Evolutionary conservation across 441 rosid genomes (phyloP).

Genomic region (Jatropha multifida): DNA sequence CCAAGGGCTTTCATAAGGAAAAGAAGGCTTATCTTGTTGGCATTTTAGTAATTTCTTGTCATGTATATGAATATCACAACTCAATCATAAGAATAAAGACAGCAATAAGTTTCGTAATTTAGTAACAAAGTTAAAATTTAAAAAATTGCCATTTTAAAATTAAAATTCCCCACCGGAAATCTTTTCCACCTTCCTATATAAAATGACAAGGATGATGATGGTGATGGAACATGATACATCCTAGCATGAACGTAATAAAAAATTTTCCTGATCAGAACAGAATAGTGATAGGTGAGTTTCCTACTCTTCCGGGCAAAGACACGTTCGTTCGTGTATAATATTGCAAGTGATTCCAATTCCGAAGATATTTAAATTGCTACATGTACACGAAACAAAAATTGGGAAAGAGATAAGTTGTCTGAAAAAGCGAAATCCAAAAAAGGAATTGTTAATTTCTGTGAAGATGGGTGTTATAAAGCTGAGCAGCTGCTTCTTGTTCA

Average conservation of each 20-base stretch:
- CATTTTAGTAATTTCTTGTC: background rate
- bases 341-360: background rate
- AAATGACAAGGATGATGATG: background rate
- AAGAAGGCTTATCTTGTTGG: background rate
- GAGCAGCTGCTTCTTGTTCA: background rate
- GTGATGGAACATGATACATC: background rate
- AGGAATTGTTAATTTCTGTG: background rate
- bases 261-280: background rate
- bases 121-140: too few relatives aligned
- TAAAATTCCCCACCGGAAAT: background rate
- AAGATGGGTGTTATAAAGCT: conserved; percentile 7
- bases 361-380: background rate
- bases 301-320: background rate
- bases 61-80: background rate
- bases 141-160: background rate
- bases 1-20: conserved; percentile 1
- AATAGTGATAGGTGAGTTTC: background rate
- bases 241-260: background rate
- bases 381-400: background rate
- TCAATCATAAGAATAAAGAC: background rate
- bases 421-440: background rate
- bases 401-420: background rate
- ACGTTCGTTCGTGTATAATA: background rate
- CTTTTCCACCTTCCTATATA: conserved; percentile 3
- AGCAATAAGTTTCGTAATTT: background rate